Evolutionary conservation across 2,329 filamentous ascomycete genomes (phyloP).

Genomic region (Escovopsis sp.): DNA sequence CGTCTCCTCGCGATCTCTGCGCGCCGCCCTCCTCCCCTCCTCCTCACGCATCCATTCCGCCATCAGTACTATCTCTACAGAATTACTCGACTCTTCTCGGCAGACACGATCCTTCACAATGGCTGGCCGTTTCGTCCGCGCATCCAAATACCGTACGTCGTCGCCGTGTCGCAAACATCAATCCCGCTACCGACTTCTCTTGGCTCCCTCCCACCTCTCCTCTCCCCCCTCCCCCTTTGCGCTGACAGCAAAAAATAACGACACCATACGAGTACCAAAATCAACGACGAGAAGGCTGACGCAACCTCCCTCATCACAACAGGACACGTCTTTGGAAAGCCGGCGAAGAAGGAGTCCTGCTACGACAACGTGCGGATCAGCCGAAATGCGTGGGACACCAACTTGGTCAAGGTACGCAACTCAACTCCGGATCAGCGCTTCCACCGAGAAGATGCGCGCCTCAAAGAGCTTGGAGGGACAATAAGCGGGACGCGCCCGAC

Average conservation of each 20-base stretch:
- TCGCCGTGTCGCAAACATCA: constrained; percentile 11
- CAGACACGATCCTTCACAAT: constrained; percentile 22
- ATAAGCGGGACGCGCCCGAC: too few relatives aligned
- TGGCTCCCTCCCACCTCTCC: too few relatives aligned
- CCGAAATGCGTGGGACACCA: constrained; percentile 98
- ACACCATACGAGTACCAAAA: constrained; percentile 13
- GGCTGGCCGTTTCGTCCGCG: constrained; percentile 51
- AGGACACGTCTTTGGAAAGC: constrained; percentile 98
- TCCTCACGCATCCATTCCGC: too few relatives aligned
- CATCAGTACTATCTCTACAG: too few relatives aligned
- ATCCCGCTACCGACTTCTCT: too few relatives aligned
- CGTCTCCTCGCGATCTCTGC: constrained; percentile 1
- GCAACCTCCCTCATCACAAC: constrained; percentile 11
- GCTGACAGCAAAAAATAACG: constrained; percentile 1
- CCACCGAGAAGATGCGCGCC: too few relatives aligned
- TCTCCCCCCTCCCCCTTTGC: constrained; percentile 8
- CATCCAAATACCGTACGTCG: constrained; percentile 54
- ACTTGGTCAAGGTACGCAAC: constrained; percentile 77
- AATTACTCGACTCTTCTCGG: too few relatives aligned
- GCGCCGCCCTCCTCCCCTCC: neutral
- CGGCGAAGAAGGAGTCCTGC: constrained; percentile 92
- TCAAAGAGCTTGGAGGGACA: too few relatives aligned
- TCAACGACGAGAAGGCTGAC: constrained; percentile 15
- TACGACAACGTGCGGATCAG: constrained; percentile 97
- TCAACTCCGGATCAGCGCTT: neutral